Conservation (phyloP, 2,329 filamentous ascomycete genomes). For the Colletotrichum tamarilloi region DNA sequence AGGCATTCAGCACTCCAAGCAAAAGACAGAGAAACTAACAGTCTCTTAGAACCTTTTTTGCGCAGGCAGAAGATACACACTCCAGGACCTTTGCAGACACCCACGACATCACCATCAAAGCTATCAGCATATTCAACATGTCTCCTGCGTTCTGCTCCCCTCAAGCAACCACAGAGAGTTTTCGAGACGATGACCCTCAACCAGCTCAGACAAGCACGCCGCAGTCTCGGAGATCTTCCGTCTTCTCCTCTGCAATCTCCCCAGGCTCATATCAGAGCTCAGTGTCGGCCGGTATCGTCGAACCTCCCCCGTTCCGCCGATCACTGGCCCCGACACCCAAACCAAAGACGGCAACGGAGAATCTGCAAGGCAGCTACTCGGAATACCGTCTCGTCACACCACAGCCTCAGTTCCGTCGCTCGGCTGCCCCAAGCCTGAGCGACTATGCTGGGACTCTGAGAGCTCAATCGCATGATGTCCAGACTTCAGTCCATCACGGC, state of each 20-base stretch:
- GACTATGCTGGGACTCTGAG: not conserved
- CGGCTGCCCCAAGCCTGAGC: not conserved
- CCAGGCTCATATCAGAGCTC: not conserved
- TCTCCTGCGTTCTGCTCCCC: not conserved
- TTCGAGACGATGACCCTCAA: not conserved
- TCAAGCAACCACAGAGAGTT: no score
- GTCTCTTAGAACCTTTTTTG: no score
- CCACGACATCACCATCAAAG: no score
- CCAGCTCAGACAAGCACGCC: not conserved
- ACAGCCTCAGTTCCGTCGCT: not conserved
- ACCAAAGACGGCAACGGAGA: not conserved
- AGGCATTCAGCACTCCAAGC: not conserved
- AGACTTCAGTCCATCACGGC: not conserved
- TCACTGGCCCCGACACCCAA: not conserved
- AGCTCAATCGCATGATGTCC: not conserved
- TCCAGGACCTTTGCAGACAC: no score
- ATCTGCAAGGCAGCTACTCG: not conserved
- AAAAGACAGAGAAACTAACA: no score
- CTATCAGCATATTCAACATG: not conserved
- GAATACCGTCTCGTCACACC: not conserved
- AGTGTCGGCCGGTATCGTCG: not conserved
- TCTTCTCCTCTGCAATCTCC: not conserved
- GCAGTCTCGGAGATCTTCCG: not conserved
- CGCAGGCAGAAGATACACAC: no score
- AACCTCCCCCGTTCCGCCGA: not conserved